Percentiles rank a stretch among this genome's conserved stretches.
These are phyloP conservation scores for Leishmania turanica DNA, from an alignment of 208 protist genomes.

Conservation along the genomic window DNA sequence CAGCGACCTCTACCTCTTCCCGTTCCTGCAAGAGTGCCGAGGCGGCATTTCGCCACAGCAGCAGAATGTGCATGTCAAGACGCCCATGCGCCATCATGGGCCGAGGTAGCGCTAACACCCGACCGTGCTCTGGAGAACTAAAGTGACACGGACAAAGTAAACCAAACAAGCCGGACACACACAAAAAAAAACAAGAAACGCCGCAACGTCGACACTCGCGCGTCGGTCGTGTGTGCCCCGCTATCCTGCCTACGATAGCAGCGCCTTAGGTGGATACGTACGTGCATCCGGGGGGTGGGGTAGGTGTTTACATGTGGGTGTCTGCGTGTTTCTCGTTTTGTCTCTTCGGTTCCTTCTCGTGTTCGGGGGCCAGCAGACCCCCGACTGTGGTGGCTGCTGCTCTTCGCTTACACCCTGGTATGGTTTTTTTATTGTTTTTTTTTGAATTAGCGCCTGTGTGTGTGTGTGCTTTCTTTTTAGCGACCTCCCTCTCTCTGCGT, in stretches of 20 bases:
- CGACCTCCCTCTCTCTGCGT: neutral
- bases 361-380: too few species aligned
- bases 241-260: neutral
- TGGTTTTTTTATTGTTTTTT: neutral
- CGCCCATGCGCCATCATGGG: neutral
- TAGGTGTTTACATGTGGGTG: neutral
- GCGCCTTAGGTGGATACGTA: neutral
- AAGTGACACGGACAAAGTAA: neutral
- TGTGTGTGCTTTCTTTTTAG: neutral
- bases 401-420: neutral
- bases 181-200: neutral
- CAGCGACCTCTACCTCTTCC: neutral
- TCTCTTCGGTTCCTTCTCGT: neutral
- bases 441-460: too few species aligned
- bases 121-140: neutral
- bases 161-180: neutral
- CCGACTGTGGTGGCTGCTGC: too few species aligned
- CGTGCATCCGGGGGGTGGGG: too few species aligned
- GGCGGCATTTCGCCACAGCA: neutral
- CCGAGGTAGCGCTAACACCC: neutral
- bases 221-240: neutral
- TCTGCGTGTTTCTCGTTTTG: neutral
- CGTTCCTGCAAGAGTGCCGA: neutral
- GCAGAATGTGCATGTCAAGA: neutral
- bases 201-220: neutral